A percentile compares a stretch with the other conserved stretches of the same genome.
These are phyloP conservation scores for Nicotiana sylvestris DNA, from an alignment of 257 asterid genomes.

Conservation along the genomic window DNA sequence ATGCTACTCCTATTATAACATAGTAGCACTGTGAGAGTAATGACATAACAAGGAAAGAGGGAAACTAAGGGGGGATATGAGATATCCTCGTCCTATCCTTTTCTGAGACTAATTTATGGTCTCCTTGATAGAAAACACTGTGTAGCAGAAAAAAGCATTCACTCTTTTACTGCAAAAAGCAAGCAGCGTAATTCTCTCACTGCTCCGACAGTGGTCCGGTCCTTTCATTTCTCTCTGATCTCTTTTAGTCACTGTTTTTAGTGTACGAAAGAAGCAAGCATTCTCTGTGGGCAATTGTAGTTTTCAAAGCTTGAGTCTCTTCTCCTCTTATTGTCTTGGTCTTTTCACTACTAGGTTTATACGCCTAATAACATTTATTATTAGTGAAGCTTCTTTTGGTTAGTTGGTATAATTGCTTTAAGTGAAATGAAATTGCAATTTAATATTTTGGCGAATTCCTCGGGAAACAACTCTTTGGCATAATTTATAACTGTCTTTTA, in stretches of 20 bases:
- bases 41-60: not conserved
- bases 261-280: conserved; percentile 17
- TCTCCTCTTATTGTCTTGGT: not conserved
- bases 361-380: not conserved
- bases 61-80: not conserved
- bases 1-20: not conserved
- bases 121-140: not conserved
- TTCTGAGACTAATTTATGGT: not conserved
- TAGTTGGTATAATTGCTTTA: no score
- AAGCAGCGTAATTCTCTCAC: not conserved
- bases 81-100: not conserved
- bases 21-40: not conserved
- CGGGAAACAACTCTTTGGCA: conserved; percentile 21
- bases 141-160: not conserved
- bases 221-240: not conserved
- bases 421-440: conserved; percentile 5
- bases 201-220: not conserved
- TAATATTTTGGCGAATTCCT: conserved; percentile 10
- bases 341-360: not conserved
- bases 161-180: not conserved
- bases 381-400: not conserved
- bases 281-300: conserved; percentile 12
- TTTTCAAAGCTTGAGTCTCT: not conserved
- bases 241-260: conserved; percentile 15
- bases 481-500: conserved; percentile 15